Evolutionary conservation across 1,139 yeast species (phyloP).

Genomic region (Debaryomyces psychrophilus): DNA sequence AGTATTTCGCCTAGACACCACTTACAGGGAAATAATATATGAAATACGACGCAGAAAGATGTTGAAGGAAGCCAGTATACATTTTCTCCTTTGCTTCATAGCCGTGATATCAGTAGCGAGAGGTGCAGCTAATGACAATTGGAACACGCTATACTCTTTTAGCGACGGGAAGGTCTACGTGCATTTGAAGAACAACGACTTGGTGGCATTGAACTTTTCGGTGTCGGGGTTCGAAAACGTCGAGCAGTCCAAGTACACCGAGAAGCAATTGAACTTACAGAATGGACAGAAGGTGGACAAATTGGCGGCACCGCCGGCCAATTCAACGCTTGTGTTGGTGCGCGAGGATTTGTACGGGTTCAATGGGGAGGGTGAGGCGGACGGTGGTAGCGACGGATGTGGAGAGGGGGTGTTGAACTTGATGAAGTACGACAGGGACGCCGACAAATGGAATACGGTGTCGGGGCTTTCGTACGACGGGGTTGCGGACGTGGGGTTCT

Average conservation of each 20-base stretch:
- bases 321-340: conserved; percentile 36
- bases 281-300: conserved; percentile 26
- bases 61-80: conserved; percentile 2
- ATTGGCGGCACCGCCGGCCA: conserved; percentile 35
- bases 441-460: conserved; percentile 28
- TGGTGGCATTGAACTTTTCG: conserved; percentile 39
- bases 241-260: conserved; percentile 11
- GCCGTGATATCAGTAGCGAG: neutral
- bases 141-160: conserved; percentile 44
- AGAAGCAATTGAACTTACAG: conserved; percentile 18
- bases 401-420: conserved; percentile 33
- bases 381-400: conserved; percentile 25
- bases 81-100: conserved; percentile 1
- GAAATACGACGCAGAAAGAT: neutral
- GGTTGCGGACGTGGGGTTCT: conserved; percentile 34
- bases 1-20: neutral
- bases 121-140: conserved; percentile 13
- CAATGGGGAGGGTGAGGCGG: conserved; percentile 14
- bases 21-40: neutral
- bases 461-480: conserved; percentile 24
- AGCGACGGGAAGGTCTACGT: conserved; percentile 38
- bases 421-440: conserved; percentile 23
- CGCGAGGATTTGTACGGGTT: conserved; percentile 38
- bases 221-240: conserved; percentile 31
- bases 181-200: conserved; percentile 40